A percentile compares a stretch with the other conserved stretches of the same genome.
phyloP scores from a whole-genome alignment of 352 stramenopile species.

The Phytopythium helicoides region DNA sequence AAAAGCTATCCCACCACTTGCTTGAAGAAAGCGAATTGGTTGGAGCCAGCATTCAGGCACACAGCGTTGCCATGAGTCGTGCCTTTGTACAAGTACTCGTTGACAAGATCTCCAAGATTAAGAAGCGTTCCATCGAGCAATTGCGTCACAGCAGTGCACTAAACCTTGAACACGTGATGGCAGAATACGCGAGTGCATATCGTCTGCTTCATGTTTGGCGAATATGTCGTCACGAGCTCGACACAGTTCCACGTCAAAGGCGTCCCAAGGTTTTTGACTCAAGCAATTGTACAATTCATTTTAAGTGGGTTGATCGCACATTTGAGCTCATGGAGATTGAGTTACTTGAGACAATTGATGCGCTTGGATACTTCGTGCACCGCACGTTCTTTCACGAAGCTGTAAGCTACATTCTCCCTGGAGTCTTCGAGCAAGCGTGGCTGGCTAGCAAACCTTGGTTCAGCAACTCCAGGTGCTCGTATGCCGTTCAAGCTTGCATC shows the following conservation, averaged over 20 bases:
- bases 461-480: conserved; percentile 51
- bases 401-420: conserved; percentile 34
- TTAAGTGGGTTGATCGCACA: conserved; percentile 61
- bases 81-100: conserved; percentile 66
- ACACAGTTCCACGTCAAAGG: conserved; percentile 36
- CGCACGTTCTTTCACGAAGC: conserved; percentile 63
- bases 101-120: conserved; percentile 54
- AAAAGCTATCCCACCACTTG: conserved; percentile 68
- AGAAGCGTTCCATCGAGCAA: conserved; percentile 21
- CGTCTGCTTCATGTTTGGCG: conserved; percentile 65
- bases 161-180: conserved; percentile 39
- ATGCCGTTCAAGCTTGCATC: conserved; percentile 53
- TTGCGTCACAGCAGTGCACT: conserved; percentile 29
- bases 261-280: conserved; percentile 16
- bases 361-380: conserved; percentile 51
- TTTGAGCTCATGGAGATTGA: conserved; percentile 60
- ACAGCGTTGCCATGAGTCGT: conserved; percentile 51
- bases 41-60: conserved; percentile 59
- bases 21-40: conserved; percentile 73
- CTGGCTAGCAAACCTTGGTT: conserved; percentile 57
- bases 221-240: conserved; percentile 57
- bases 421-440: conserved; percentile 63
- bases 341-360: conserved; percentile 46
- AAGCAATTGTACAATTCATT: conserved; percentile 34
- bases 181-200: conserved; percentile 54